phyloP scores from a whole-genome alignment of 371 early-diverging fungal species.

The Actinomucor elegans region DNA sequence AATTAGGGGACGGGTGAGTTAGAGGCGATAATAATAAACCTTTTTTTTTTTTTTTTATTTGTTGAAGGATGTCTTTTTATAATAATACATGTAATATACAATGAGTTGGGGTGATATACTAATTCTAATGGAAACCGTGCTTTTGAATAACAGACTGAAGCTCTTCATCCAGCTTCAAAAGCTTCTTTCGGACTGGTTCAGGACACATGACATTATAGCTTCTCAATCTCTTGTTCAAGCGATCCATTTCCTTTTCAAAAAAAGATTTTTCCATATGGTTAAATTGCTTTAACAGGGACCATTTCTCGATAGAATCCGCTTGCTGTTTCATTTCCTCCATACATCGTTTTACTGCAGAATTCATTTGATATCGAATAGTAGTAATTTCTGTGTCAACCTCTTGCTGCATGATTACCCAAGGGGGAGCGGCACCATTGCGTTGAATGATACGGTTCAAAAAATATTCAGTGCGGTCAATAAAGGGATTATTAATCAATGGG shows the following conservation, averaged over 20 bases:
- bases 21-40: too few relatives aligned
- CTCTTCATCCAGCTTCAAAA: conserved; percentile 24
- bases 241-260: conserved; percentile 13
- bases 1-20: too few relatives aligned
- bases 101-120: too few relatives aligned
- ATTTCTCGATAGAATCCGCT: background rate
- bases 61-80: too few relatives aligned
- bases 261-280: conserved; percentile 12
- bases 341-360: conserved; percentile 16
- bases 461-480: conserved; percentile 41
- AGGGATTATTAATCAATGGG: conserved; percentile 39
- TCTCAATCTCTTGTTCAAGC: conserved; percentile 17
- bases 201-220: conserved; percentile 43
- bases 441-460: conserved; percentile 54
- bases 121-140: background rate
- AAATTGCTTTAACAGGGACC: conserved; percentile 8
- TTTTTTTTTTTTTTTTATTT: too few relatives aligned
- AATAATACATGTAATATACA: too few relatives aligned
- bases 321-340: background rate
- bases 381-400: conserved; percentile 45
- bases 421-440: conserved; percentile 46
- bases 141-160: conserved; percentile 1
- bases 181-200: conserved; percentile 21
- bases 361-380: conserved; percentile 26
- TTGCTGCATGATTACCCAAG: conserved; percentile 51